Percentiles rank a stretch among this genome's conserved stretches.
Conservation (phyloP, 495 filamentous ascomycete genomes). For the Astrothelium macrocarpum region DNA sequence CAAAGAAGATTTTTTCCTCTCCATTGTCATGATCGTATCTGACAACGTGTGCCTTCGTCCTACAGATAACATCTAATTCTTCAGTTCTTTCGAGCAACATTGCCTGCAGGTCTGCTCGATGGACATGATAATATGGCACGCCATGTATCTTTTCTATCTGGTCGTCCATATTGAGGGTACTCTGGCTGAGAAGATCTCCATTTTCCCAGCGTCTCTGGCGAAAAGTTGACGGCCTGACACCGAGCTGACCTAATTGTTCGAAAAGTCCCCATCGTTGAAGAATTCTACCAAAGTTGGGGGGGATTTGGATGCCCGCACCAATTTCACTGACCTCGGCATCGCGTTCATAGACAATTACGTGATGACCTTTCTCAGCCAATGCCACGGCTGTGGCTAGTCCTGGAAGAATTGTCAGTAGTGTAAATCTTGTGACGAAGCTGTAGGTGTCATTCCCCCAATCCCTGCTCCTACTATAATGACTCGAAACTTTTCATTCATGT, state of each 20-base stretch:
- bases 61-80: conserved; percentile 36
- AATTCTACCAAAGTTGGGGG: conserved; percentile 36
- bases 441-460: neutral
- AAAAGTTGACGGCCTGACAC: conserved; percentile 11
- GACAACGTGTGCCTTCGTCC: conserved; percentile 30
- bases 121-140: conserved; percentile 45
- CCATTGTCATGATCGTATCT: conserved; percentile 32
- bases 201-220: conserved; percentile 27
- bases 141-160: conserved; percentile 30
- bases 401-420: neutral
- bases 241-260: neutral
- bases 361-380: neutral
- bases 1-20: conserved; percentile 28
- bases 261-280: conserved; percentile 28
- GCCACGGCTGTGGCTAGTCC: conserved; percentile 4
- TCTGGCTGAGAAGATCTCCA: conserved; percentile 27
- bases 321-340: conserved; percentile 22
- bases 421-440: neutral
- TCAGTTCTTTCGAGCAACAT: conserved; percentile 34
- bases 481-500: neutral
- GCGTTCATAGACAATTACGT: conserved; percentile 5
- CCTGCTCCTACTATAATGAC: neutral
- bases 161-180: conserved; percentile 30
- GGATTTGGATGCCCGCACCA: conserved; percentile 40
- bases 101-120: conserved; percentile 46